phyloP scores from a whole-genome alignment of 768 basidiomycete species.

The Pulveroboletus frians region DNA sequence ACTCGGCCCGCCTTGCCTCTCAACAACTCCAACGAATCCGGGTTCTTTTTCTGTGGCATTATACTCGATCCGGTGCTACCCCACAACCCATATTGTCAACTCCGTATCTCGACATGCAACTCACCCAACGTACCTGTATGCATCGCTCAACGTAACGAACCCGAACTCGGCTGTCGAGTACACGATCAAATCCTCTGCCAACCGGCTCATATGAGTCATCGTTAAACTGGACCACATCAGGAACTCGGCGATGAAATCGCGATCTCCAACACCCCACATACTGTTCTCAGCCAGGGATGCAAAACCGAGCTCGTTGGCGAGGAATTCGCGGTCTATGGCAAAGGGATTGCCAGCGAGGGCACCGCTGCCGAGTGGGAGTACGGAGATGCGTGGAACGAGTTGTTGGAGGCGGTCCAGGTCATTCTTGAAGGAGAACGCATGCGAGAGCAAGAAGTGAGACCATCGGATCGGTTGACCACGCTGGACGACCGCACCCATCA shows the following conservation, averaged over 20 bases:
- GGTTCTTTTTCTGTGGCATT: constrained; percentile 99
- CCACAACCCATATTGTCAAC: background rate
- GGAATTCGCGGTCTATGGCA: constrained; percentile 86
- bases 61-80: constrained; percentile 94
- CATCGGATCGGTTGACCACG: constrained; percentile 98
- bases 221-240: constrained; percentile 92
- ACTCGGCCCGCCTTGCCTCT: constrained; percentile 93
- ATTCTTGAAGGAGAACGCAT: constrained; percentile 87
- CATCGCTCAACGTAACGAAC: constrained; percentile 93
- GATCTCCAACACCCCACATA: constrained; percentile 92
- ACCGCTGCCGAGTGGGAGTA: constrained; percentile 90
- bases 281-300: constrained; percentile 89
- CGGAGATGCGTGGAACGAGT: constrained; percentile 84
- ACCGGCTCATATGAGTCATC: constrained; percentile 89
- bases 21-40: constrained; percentile 91
- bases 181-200: constrained; percentile 94
- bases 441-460: constrained; percentile 94
- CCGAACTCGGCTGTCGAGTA: constrained; percentile 98
- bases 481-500: constrained; percentile 37
- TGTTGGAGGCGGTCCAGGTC: constrained; percentile 84
- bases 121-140: constrained; percentile 68
- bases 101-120: background rate
- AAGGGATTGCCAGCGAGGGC: constrained; percentile 98
- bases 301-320: constrained; percentile 88
- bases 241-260: constrained; percentile 96